A percentile compares a stretch with the other conserved stretches of the same genome.
Evolutionary conservation across 148 eudicot genomes (phyloP).

Genomic region (Camellia lanceoleosa): DNA sequence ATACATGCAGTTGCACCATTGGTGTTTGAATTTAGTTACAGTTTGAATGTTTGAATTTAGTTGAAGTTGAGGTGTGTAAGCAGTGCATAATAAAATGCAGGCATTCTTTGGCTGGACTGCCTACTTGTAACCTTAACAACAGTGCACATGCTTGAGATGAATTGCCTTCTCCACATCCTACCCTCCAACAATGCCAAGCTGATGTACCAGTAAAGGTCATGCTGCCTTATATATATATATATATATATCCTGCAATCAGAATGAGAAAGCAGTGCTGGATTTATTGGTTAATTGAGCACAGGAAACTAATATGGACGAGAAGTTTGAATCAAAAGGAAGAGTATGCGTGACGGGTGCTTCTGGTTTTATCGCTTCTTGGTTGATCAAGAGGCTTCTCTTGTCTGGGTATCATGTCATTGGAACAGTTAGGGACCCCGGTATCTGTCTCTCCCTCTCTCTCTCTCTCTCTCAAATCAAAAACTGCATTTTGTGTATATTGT

Average conservation of each 20-base stretch:
- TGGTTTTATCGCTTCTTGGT: constrained; percentile 90
- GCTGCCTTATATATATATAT: too few relatives aligned
- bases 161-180: constrained; percentile 15
- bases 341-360: constrained; percentile 96
- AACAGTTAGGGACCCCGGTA: constrained; percentile 88
- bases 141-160: constrained; percentile 22
- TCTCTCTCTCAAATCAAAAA: too few relatives aligned
- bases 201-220: too few relatives aligned
- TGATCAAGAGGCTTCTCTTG: constrained; percentile 67
- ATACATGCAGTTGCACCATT: too few relatives aligned
- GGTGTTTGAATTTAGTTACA: too few relatives aligned
- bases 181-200: background rate
- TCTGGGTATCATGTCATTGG: constrained; percentile 74
- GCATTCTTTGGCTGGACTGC: constrained; percentile 4
- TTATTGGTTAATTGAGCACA: background rate
- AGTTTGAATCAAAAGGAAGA: constrained; percentile 37
- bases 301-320: background rate
- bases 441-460: background rate
- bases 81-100: background rate
- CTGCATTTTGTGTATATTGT: too few relatives aligned
- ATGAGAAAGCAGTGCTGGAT: background rate
- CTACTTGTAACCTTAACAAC: constrained; percentile 6
- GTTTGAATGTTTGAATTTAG: background rate
- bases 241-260: too few relatives aligned
- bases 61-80: background rate